Evolutionary conservation across 2,329 filamentous ascomycete species (phyloP), one percentile per base, ranked within the genome.

Genomic region (Clarireedia hainanense): DNA sequence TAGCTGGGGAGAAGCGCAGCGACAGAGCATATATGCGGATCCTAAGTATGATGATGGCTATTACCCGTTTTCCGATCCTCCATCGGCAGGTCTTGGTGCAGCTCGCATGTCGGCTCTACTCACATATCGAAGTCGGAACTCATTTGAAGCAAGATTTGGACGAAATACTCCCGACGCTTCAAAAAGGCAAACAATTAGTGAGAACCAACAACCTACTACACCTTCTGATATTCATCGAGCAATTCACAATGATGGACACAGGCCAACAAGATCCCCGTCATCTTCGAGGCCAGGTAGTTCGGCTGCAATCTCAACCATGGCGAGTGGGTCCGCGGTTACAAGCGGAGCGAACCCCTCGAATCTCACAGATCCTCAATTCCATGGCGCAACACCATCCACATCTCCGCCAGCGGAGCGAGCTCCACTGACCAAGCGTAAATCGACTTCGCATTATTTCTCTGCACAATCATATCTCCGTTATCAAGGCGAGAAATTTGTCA

Each of bases 1-100:
- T 66, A 91, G 87, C 72, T 95, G 89, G 89, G 89, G 88, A 43
- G 89, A 94, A 70, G 89, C 89, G 3, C 89, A 95, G 70, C 80
- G 89, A 51, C 89, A 94, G 73, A 91, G 88, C 78, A 97, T 99
- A 70, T 99, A 97, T 73, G 91, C 90, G 40, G 94, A 99, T 69
- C 94, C 94, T 34, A 97, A 96, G 75, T 99, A 99, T 71, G 91
- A 96, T 60, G 91, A 97, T 67, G 94, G 94, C 46, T 97, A 96
- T 73, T 99, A 97, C 69, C 67, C 83, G 1, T 95, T 94, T 65
- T 80, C 88, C 34, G 90, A 97, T 64, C 91, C 91, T 36, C 94
- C 94, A 0, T 77, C 84, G 0, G 87, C 91, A 0, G 94, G 94
- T 0, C 80, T 99, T 2, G 91, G 91, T 12, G 94, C 94, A 6